Conservation (phyloP, 805 yeast species). For the Starmerella sp. region DNA sequence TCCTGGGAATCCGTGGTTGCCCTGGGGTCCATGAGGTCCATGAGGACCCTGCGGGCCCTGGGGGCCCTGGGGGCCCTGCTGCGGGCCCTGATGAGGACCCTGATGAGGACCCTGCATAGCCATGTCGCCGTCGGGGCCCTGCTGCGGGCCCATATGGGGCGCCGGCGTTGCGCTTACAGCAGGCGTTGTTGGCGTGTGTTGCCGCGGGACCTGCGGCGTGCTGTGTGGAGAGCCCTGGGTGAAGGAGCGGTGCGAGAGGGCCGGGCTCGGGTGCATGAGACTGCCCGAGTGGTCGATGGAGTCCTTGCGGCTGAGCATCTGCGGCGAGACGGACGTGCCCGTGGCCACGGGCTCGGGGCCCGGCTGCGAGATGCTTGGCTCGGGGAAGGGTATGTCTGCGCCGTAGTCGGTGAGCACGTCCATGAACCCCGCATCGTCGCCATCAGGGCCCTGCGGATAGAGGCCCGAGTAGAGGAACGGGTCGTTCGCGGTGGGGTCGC, state of each 20-base stretch:
- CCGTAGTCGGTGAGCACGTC: constrained; percentile 6
- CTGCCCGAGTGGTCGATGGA: constrained; percentile 8
- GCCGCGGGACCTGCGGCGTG: constrained; percentile 7
- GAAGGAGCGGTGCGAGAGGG: constrained; percentile 7
- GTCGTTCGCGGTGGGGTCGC: not conserved
- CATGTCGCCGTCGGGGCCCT: not conserved
- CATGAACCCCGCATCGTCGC: constrained; percentile 9
- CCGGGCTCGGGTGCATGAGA: constrained; percentile 12
- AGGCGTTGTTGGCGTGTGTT: constrained; percentile 4
- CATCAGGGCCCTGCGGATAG: not conserved
- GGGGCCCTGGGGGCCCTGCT: not conserved
- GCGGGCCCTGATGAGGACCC: not conserved
- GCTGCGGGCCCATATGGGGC: not conserved
- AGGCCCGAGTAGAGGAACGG: constrained; percentile 6
- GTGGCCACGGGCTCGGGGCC: not conserved
- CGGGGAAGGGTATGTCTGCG: not conserved
- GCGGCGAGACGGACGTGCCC: constrained; percentile 1
- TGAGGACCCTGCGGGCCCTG: not conserved
- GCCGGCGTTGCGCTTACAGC: constrained; percentile 1
- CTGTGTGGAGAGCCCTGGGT: constrained; percentile 1
- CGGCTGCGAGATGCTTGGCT: not conserved
- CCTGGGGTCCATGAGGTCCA: not conserved
- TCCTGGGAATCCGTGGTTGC: not conserved
- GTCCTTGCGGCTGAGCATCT: not conserved
- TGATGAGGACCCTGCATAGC: not conserved